Conservation (phyloP, 768 basidiomycete genomes). For the Strobilomyces echinocephalus region DNA sequence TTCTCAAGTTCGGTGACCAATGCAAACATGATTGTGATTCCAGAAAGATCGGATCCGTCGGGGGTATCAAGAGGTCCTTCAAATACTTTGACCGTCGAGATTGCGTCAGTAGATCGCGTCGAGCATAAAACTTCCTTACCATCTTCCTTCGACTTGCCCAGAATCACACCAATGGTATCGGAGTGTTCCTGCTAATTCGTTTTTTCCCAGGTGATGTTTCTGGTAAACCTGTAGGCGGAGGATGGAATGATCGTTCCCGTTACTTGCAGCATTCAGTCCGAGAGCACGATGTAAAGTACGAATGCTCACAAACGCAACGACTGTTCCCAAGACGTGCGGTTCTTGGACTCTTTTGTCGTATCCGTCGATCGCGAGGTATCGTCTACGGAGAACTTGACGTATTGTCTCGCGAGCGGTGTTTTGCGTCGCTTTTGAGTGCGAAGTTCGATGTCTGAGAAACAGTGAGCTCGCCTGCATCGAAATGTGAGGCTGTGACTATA, state of each 20-base stretch:
- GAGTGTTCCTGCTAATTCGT: no score
- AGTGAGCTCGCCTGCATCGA: accelerated
- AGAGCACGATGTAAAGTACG: not conserved
- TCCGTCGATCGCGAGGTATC: not conserved
- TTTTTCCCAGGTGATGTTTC: no score
- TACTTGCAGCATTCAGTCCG: not conserved
- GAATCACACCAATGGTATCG: no score
- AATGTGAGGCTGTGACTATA: not conserved
- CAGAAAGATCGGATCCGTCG: not conserved
- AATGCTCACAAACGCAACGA: not conserved
- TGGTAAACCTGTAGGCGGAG: no score
- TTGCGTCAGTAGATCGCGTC: not conserved
- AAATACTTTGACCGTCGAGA: not conserved
- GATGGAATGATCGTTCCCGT: no score
- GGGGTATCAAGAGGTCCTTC: not conserved
- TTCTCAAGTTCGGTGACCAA: no score
- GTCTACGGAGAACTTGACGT: not conserved
- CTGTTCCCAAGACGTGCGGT: not conserved
- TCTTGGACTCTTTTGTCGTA: not conserved
- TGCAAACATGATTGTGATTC: not conserved
- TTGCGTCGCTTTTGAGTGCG: not conserved
- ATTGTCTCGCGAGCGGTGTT: not conserved
- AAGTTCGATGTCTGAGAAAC: slow-evolving; percentile 6
- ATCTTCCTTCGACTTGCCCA: no score
- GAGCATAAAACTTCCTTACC: no score